Percentiles rank a stretch among this genome's conserved stretches.
These are phyloP conservation scores for Exophiala calicioides DNA, from an alignment of 2,329 filamentous ascomycete species.

Conservation along the genomic window DNA sequence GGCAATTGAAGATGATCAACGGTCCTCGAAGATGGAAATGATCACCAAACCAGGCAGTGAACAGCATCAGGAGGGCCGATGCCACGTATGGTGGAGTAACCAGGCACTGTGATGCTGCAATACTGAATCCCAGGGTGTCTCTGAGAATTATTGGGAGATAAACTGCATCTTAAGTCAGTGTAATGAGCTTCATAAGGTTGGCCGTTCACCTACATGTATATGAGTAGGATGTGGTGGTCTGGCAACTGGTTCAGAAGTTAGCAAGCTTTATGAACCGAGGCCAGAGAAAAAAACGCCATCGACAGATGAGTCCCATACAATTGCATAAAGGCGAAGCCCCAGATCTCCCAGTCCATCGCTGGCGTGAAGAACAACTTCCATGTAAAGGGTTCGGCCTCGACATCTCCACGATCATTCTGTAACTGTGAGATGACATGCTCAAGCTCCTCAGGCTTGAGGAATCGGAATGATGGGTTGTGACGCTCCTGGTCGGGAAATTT, in stretches of 20 bases:
- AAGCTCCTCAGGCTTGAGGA: conserved; percentile 33
- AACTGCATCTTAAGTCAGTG: no score
- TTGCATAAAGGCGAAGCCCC: no score
- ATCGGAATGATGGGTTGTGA: conserved; percentile 35
- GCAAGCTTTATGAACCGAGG: no score
- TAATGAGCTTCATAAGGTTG: neutral
- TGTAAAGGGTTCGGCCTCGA: conserved; percentile 50
- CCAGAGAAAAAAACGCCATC: no score
- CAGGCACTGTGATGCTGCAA: conserved; percentile 67
- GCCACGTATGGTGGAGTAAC: conserved; percentile 69
- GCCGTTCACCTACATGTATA: no score
- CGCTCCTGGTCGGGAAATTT: conserved; percentile 40
- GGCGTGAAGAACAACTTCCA: conserved; percentile 31
- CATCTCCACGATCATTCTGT: conserved; percentile 55
- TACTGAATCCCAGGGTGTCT: conserved; percentile 63
- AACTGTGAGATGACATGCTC: conserved; percentile 44
- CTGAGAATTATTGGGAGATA: conserved; percentile 75
- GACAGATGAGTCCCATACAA: no score
- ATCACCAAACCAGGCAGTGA: conserved; percentile 63
- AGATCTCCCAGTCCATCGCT: no score
- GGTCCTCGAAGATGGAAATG: conserved; percentile 53
- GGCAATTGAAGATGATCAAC: conserved; percentile 62
- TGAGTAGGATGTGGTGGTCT: no score
- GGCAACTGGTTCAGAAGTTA: no score
- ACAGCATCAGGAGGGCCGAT: conserved; percentile 31